Conservation (phyloP, 371 early-diverging fungal genomes). For the Rhizopus microsporus region DNA sequence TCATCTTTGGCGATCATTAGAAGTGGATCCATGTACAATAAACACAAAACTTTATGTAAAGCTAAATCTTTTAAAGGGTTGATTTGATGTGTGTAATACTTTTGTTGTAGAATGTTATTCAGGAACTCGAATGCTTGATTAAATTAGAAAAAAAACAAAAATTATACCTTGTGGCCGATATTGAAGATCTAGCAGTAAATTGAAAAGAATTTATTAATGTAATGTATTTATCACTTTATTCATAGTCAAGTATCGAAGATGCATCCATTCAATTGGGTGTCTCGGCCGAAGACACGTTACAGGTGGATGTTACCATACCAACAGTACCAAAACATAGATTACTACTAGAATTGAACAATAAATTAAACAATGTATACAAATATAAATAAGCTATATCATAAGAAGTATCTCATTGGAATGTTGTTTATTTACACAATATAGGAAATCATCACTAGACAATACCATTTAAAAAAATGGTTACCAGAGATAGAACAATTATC, state of each 20-base stretch:
- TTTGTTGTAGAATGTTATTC: constrained; percentile 14
- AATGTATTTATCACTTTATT: constrained; percentile 4
- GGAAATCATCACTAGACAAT: constrained; percentile 26
- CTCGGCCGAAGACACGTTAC: constrained; percentile 25
- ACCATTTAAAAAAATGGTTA: constrained; percentile 25
- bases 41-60: constrained; percentile 24
- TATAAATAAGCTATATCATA: neutral
- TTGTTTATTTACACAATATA: constrained; percentile 6
- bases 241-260: constrained; percentile 22
- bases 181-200: constrained; percentile 49
- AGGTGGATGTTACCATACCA: constrained; percentile 11
- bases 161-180: constrained; percentile 39
- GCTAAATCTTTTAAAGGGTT: neutral
- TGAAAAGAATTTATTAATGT: neutral
- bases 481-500: constrained; percentile 20
- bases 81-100: constrained; percentile 1
- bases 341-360: constrained; percentile 20
- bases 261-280: constrained; percentile 28
- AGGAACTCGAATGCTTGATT: constrained; percentile 20
- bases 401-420: neutral
- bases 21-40: constrained; percentile 18
- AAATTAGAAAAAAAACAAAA: constrained; percentile 18
- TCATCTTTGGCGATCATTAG: constrained; percentile 23
- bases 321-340: constrained; percentile 26
- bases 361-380: constrained; percentile 25